A percentile compares a stretch with the other conserved stretches of the same genome.
Evolutionary conservation across 2,329 filamentous ascomycete species (phyloP).

Genomic region (Phialophora expanda): DNA sequence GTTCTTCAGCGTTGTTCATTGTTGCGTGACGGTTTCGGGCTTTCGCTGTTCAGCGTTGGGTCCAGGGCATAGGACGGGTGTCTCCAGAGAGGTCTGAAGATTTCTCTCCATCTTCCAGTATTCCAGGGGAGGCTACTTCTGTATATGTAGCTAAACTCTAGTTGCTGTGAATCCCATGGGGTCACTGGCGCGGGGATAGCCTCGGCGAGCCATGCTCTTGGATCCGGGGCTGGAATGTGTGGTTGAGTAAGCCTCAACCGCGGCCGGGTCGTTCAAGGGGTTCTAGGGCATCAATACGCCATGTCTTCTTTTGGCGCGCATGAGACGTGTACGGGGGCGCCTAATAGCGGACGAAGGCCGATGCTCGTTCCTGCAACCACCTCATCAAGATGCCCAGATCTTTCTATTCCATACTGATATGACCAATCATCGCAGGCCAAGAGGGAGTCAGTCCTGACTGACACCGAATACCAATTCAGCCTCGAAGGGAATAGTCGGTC

Average conservation of each 20-base stretch:
- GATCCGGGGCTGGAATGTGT: slow-evolving; percentile 1
- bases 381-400: not conserved
- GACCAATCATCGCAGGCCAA: not conserved
- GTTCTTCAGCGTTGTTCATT: slow-evolving; percentile 12
- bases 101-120: not conserved
- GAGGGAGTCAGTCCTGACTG: slow-evolving; percentile 12
- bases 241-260: slow-evolving; percentile 1
- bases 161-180: not conserved
- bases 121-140: not conserved
- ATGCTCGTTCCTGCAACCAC: too few species aligned
- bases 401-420: not conserved
- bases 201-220: not conserved
- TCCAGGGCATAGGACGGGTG: not conserved
- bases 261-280: too few species aligned
- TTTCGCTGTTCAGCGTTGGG: not conserved
- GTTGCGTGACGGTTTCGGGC: not conserved
- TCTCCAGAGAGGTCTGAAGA: not conserved
- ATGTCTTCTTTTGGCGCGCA: not conserved
- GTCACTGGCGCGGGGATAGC: not conserved
- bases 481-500: not conserved
- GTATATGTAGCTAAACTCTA: slow-evolving; percentile 4
- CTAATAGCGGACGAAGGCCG: not conserved
- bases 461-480: slow-evolving; percentile 6
- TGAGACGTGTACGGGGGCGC: not conserved
- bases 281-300: too few species aligned